Evolutionary conservation across 2,329 filamentous ascomycete genomes (phyloP).

Genomic region (Fusarium nanum): DNA sequence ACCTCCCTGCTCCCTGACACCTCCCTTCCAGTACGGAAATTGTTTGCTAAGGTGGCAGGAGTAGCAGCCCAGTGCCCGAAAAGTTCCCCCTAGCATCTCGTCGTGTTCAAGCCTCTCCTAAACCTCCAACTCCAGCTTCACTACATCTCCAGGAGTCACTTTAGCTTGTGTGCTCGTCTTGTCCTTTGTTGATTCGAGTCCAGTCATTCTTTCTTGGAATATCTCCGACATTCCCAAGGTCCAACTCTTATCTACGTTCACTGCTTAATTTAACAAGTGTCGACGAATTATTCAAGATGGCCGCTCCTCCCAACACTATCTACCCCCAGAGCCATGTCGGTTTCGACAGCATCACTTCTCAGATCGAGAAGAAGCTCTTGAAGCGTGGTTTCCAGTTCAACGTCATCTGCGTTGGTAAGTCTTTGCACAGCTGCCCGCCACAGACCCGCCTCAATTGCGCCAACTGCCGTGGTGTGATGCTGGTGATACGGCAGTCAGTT

Average conservation of each 20-base stretch:
- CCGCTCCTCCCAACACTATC: constrained; percentile 73
- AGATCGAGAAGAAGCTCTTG: constrained; percentile 99
- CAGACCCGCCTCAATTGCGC: constrained; percentile 20
- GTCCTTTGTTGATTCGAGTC: constrained; percentile 32
- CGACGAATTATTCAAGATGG: constrained; percentile 57
- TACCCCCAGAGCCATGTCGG: constrained; percentile 98
- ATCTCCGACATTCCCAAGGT: constrained; percentile 42
- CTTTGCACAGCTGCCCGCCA: constrained; percentile 2
- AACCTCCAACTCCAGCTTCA: constrained; percentile 47
- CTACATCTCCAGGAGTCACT: constrained; percentile 43
- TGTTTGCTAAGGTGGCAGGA: constrained; percentile 59
- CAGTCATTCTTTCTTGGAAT: constrained; percentile 48
- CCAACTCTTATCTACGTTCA: constrained; percentile 47
- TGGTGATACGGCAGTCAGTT: constrained; percentile 6
- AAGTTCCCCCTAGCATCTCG: constrained; percentile 54
- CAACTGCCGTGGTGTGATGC: constrained; percentile 34
- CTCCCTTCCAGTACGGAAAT: constrained; percentile 59
- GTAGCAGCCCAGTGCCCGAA: constrained; percentile 51
- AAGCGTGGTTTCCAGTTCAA: constrained; percentile 99
- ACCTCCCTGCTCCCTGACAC: constrained; percentile 47
- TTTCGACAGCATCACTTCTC: constrained; percentile 99
- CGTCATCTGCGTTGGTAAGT: constrained; percentile 97
- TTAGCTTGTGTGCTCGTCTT: constrained; percentile 42
- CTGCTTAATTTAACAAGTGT: constrained; percentile 47
- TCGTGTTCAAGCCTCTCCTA: constrained; percentile 43